Conservation (phyloP, 1,139 yeast genomes). For the Geotrichum histeridarum region DNA sequence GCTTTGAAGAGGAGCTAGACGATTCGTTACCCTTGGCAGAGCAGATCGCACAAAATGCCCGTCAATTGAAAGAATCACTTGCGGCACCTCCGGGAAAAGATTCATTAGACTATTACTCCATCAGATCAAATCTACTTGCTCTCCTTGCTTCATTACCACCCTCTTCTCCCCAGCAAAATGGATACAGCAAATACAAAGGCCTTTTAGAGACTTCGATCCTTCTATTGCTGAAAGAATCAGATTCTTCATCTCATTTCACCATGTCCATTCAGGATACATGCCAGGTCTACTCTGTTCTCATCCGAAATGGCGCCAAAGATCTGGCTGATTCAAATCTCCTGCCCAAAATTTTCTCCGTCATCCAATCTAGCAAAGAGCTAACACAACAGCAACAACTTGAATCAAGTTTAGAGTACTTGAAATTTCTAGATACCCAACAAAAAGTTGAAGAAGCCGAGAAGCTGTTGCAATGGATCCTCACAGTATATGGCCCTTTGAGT, state of each 20-base stretch:
- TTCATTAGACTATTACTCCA: slow-evolving; percentile 12
- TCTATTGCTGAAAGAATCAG: slow-evolving; percentile 11
- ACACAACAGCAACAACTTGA: slow-evolving; percentile 9
- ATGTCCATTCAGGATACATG: slow-evolving; percentile 9
- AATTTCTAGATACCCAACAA: slow-evolving; percentile 12
- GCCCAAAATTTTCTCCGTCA: slow-evolving; percentile 13
- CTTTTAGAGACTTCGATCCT: slow-evolving; percentile 8
- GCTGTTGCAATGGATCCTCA: slow-evolving; percentile 16
- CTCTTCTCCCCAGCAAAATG: slow-evolving; percentile 4
- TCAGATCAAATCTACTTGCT: slow-evolving; percentile 9
- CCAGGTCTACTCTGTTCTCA: slow-evolving; percentile 4
- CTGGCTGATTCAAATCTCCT: slow-evolving; percentile 4
- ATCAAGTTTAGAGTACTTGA: slow-evolving; percentile 14
- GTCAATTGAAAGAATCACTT: slow-evolving; percentile 16
- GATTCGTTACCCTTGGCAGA: not conserved
- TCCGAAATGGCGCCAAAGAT: slow-evolving; percentile 10
- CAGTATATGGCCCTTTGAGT: slow-evolving; percentile 5
- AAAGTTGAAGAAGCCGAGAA: slow-evolving; percentile 10
- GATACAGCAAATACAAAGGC: slow-evolving; percentile 3
- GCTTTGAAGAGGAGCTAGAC: not conserved
- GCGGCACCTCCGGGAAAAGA: slow-evolving; percentile 19
- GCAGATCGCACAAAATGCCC: slow-evolving; percentile 6
- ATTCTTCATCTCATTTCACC: slow-evolving; percentile 6
- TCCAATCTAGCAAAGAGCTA: slow-evolving; percentile 9
- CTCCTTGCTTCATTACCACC: slow-evolving; percentile 8